Percentiles rank a stretch among this genome's conserved stretches.
These are phyloP conservation scores for Aegilops sharonensis DNA, from an alignment of 176 grass and related monocot species.

Conservation along the genomic window DNA sequence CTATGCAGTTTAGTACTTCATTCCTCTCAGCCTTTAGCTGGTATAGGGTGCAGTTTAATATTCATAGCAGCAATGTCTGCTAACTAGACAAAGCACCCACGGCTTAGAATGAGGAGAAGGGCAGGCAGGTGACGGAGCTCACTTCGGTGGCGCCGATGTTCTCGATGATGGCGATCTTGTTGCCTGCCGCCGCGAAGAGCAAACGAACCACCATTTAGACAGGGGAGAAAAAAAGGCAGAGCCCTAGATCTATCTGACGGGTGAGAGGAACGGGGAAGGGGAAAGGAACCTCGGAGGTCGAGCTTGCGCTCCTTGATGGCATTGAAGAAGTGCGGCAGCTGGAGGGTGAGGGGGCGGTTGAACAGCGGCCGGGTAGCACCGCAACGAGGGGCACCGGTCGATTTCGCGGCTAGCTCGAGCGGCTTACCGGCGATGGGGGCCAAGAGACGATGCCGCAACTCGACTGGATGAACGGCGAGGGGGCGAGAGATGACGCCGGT, in stretches of 20 bases:
- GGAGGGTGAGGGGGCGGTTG: too few relatives aligned
- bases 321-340: slow-evolving; percentile 87
- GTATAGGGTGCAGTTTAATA: background rate
- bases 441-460: too few relatives aligned
- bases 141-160: slow-evolving; percentile 95
- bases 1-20: background rate
- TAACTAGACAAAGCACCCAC: background rate
- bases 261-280: background rate
- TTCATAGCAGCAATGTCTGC: background rate
- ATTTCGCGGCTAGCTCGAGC: too few relatives aligned
- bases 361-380: too few relatives aligned
- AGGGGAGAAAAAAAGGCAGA: background rate
- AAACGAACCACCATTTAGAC: background rate
- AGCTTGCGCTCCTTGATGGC: slow-evolving; percentile 88
- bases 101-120: background rate
- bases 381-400: too few relatives aligned
- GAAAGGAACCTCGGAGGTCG: slow-evolving; percentile 55
- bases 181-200: slow-evolving; percentile 37
- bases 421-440: too few relatives aligned
- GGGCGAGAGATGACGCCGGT: too few relatives aligned
- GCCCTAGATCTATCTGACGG: slow-evolving; percentile 37
- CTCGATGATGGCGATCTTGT: slow-evolving; percentile 94
- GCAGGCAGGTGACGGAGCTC: background rate
- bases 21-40: background rate
- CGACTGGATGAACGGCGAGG: too few relatives aligned